Conservation (phyloP, 2,329 filamentous ascomycete species). For the Phaeophleospora eucalypticola region DNA sequence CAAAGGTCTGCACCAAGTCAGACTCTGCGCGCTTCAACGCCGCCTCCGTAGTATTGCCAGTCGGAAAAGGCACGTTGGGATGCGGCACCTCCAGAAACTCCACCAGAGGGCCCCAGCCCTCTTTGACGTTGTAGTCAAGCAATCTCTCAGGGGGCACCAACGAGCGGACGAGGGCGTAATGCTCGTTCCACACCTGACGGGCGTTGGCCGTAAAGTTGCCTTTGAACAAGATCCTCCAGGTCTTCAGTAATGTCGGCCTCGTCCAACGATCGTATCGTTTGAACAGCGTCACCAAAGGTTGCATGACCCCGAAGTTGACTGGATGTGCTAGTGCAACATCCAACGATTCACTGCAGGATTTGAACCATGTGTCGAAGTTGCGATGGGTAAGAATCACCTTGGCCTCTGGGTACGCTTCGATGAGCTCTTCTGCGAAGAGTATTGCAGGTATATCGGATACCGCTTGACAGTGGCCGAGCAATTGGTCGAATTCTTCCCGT, state of each 20-base stretch:
- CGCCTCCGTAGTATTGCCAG: neutral
- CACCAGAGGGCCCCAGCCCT: slow-evolving; percentile 29
- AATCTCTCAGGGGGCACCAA: slow-evolving; percentile 23
- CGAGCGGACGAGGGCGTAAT: slow-evolving; percentile 14
- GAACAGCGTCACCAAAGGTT: neutral
- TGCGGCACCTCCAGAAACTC: slow-evolving; percentile 22
- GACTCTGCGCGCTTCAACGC: neutral
- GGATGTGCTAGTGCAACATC: neutral
- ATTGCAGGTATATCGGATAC: slow-evolving; percentile 13
- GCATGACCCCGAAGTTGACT: neutral
- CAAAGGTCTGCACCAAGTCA: neutral
- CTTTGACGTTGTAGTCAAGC: slow-evolving; percentile 20
- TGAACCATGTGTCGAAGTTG: slow-evolving; percentile 36
- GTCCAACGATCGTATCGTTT: neutral
- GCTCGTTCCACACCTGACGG: neutral
- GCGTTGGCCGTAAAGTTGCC: neutral
- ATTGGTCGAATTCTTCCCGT: slow-evolving; percentile 2
- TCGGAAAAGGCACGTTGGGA: slow-evolving; percentile 21
- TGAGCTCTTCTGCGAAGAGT: slow-evolving; percentile 16
- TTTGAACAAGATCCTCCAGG: neutral
- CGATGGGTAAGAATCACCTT: slow-evolving; percentile 49
- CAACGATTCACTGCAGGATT: neutral
- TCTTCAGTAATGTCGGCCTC: neutral
- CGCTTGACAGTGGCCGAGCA: slow-evolving; percentile 5
- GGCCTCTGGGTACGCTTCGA: slow-evolving; percentile 10